A percentile compares a stretch with the other conserved stretches of the same genome.
Conservation (phyloP, 108 stramenopile species). For the Skeletonema grethae region DNA sequence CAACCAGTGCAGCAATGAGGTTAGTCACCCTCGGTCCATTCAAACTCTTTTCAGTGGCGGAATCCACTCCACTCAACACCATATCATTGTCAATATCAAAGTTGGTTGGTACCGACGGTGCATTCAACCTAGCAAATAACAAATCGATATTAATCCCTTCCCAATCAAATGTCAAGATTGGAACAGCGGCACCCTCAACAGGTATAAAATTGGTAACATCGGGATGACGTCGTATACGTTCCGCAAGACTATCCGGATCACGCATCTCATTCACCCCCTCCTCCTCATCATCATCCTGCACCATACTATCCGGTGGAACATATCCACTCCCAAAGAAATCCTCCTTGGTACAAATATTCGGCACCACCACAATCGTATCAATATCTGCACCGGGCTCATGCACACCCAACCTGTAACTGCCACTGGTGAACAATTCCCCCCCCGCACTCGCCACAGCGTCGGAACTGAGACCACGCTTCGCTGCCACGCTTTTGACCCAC, state of each 20-base stretch:
- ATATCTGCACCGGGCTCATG: conserved; percentile 98
- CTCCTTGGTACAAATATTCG: conserved; percentile 84
- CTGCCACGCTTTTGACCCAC: conserved; percentile 74
- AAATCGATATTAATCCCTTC: conserved; percentile 97
- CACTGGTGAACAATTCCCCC: conserved; percentile 88
- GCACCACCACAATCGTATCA: conserved; percentile 88
- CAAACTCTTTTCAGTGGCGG: conserved; percentile 91
- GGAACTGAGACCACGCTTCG: conserved; percentile 50
- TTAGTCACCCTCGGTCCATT: conserved; percentile 98
- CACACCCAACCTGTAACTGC: conserved; percentile 93
- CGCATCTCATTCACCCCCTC: conserved; percentile 20
- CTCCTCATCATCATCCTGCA: conserved; percentile 25
- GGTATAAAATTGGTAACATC: conserved; percentile 93
- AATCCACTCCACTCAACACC: conserved; percentile 91
- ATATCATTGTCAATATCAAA: conserved; percentile 96
- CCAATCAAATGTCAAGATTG: conserved; percentile 98
- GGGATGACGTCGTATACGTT: conserved; percentile 77
- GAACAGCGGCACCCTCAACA: conserved; percentile 92
- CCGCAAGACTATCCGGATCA: conserved; percentile 85
- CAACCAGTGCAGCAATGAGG: conserved; percentile 89
- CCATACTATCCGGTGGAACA: conserved; percentile 24
- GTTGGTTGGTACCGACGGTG: conserved; percentile 72
- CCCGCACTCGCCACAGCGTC: conserved; percentile 77
- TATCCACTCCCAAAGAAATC: conserved; percentile 90
- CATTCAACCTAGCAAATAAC: conserved; percentile 90